Evolutionary conservation across 1,284 basidiomycete species (phyloP).

Genomic region (Apiotrichum laibachii): DNA sequence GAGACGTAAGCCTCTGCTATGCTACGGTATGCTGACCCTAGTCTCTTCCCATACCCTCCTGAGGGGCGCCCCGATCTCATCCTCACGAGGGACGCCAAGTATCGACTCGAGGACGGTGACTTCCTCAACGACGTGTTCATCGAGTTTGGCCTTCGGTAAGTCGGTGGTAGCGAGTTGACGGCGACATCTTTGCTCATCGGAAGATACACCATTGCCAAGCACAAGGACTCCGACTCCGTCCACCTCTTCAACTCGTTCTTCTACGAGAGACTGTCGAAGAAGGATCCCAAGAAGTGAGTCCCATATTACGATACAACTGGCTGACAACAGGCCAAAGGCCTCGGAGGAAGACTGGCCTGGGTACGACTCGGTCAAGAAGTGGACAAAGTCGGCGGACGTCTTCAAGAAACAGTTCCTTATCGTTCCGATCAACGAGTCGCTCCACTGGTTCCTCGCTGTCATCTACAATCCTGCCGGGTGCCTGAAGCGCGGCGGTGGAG

Average conservation of each 20-base stretch:
- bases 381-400: conserved; percentile 79
- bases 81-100: conserved; percentile 72
- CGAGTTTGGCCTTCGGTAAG: conserved; percentile 88
- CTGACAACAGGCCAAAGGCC: conserved; percentile 21
- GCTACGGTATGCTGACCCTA: conserved; percentile 38
- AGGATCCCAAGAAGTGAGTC: conserved; percentile 59
- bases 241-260: conserved; percentile 97
- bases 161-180: too few relatives aligned
- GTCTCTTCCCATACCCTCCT: conserved; percentile 72
- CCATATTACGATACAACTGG: conserved; percentile 6
- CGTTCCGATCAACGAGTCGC: conserved; percentile 94
- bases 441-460: conserved; percentile 97
- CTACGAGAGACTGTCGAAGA: conserved; percentile 80
- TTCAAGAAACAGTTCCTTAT: conserved; percentile 91
- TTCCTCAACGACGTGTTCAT: conserved; percentile 95
- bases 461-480: conserved; percentile 73
- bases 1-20: conserved; percentile 26
- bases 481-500: conserved; percentile 19
- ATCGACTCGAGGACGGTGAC: conserved; percentile 69
- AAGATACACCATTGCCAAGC: neutral
- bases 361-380: conserved; percentile 84
- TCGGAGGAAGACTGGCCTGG: conserved; percentile 53
- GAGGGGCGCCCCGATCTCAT: conserved; percentile 68
- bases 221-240: neutral
- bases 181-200: neutral